Evolutionary conservation across 139 green algal genomes (phyloP).

Genomic region (Parachlorella kessleri): DNA sequence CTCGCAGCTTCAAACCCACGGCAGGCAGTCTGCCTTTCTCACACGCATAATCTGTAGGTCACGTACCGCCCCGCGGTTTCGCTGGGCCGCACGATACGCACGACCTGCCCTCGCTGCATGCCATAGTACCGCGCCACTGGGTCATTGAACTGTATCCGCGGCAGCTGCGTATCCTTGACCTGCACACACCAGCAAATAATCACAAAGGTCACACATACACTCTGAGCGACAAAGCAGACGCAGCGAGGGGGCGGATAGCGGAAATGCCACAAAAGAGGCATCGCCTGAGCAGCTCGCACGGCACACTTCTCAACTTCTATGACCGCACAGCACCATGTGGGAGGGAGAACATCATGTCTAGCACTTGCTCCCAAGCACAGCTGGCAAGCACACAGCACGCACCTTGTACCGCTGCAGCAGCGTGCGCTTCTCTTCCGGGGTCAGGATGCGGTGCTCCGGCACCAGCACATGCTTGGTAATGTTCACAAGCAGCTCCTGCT

Average conservation of each 20-base stretch:
- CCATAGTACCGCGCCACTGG: constrained; percentile 95
- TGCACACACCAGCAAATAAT: too few relatives aligned
- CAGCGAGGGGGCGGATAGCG: too few relatives aligned
- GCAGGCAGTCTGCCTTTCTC: constrained; percentile 5
- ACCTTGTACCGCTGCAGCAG: constrained; percentile 88
- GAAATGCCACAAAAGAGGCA: too few relatives aligned
- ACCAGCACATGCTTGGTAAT: constrained; percentile 96
- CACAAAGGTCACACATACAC: too few relatives aligned
- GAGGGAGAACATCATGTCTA: too few relatives aligned
- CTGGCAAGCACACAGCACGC: constrained; percentile 13
- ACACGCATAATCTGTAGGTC: constrained; percentile 89
- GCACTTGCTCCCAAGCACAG: too few relatives aligned
- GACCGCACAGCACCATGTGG: too few relatives aligned
- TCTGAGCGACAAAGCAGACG: too few relatives aligned
- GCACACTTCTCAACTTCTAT: too few relatives aligned
- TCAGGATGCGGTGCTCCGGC: constrained; percentile 88
- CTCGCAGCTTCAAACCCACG: background rate
- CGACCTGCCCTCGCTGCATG: constrained; percentile 89
- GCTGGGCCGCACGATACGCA: constrained; percentile 90
- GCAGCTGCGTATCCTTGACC: constrained; percentile 97
- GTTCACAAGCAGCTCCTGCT: constrained; percentile 96
- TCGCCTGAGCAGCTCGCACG: too few relatives aligned
- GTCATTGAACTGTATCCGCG: constrained; percentile 89
- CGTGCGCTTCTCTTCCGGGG: constrained; percentile 84
- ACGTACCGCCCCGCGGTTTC: constrained; percentile 97